A percentile compares a stretch with the other conserved stretches of the same genome.
phyloP scores from a whole-genome alignment of 768 basidiomycete genomes.

The Pilatotrama ljubarskyi region DNA sequence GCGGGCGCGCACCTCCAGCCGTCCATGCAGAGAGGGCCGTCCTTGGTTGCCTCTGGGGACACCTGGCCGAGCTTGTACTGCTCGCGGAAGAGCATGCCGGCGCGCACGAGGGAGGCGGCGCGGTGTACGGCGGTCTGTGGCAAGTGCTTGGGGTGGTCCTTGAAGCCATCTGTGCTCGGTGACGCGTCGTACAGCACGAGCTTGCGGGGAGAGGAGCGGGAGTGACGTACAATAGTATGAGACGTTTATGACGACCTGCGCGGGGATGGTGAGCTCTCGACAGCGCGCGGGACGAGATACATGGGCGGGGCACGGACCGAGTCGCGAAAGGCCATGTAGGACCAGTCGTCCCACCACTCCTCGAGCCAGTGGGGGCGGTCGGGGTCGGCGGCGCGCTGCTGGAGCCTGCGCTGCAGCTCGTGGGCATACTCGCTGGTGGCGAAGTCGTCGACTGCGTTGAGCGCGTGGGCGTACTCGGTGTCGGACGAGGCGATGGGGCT shows the following conservation, averaged over 20 bases:
- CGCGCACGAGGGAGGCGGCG: conserved; percentile 71
- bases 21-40: conserved; percentile 81
- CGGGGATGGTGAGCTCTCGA: not conserved
- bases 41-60: conserved; percentile 64
- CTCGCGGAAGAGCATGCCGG: conserved; percentile 73
- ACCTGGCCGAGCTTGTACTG: conserved; percentile 66
- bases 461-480: conserved; percentile 54
- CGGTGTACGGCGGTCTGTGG: conserved; percentile 58
- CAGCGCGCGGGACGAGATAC: not conserved
- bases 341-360: conserved; percentile 91
- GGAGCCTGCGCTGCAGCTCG: conserved; percentile 64
- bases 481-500: conserved; percentile 69
- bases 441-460: conserved; percentile 69
- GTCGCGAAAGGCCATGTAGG: conserved; percentile 84
- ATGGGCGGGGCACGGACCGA: conserved; percentile 49
- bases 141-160: conserved; percentile 61
- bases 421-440: conserved; percentile 39
- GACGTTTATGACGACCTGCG: conserved; percentile 80
- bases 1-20: conserved; percentile 67
- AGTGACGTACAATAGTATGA: conserved; percentile 80
- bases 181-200: not conserved
- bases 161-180: conserved; percentile 68
- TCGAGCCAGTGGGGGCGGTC: conserved; percentile 78
- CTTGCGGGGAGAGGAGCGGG: not conserved
- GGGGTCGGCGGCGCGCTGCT: conserved; percentile 50